phyloP scores from a whole-genome alignment of 2,329 filamentous ascomycete genomes.

The Pseudogymnoascus sp. region DNA sequence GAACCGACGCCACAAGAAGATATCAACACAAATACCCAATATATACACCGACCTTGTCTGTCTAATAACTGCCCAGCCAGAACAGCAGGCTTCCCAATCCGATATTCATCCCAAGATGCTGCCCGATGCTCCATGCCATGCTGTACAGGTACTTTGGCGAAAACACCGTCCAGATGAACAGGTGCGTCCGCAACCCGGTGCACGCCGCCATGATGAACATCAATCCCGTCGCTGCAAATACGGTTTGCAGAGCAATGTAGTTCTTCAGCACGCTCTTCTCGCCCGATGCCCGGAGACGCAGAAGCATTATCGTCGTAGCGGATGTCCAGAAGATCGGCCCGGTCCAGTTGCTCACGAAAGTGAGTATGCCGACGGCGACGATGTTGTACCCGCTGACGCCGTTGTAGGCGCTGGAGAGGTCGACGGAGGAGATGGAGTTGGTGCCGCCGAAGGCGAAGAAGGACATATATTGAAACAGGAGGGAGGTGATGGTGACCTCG shows the following conservation, averaged over 20 bases:
- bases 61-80: conserved; percentile 38
- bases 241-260: conserved; percentile 58
- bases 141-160: conserved; percentile 92
- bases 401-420: conserved; percentile 92
- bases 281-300: conserved; percentile 29
- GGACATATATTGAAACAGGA: conserved; percentile 70
- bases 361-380: conserved; percentile 68
- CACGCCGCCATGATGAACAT: conserved; percentile 82
- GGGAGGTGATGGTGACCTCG: conserved; percentile 58
- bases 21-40: neutral
- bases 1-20: neutral
- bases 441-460: conserved; percentile 90
- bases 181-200: conserved; percentile 70
- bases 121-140: conserved; percentile 76
- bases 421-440: conserved; percentile 92
- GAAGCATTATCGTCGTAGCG: conserved; percentile 51
- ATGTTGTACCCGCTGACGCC: conserved; percentile 76
- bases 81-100: conserved; percentile 50
- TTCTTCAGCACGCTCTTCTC: conserved; percentile 22
- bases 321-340: conserved; percentile 81
- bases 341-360: conserved; percentile 86
- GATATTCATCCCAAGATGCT: conserved; percentile 69
- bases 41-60: neutral
- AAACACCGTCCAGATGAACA: conserved; percentile 99
- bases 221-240: conserved; percentile 58